Percentiles rank a stretch among this genome's conserved stretches.
phyloP scores from a whole-genome alignment of 2,329 filamentous ascomycete species.

The Dactylellina cionopaga region DNA sequence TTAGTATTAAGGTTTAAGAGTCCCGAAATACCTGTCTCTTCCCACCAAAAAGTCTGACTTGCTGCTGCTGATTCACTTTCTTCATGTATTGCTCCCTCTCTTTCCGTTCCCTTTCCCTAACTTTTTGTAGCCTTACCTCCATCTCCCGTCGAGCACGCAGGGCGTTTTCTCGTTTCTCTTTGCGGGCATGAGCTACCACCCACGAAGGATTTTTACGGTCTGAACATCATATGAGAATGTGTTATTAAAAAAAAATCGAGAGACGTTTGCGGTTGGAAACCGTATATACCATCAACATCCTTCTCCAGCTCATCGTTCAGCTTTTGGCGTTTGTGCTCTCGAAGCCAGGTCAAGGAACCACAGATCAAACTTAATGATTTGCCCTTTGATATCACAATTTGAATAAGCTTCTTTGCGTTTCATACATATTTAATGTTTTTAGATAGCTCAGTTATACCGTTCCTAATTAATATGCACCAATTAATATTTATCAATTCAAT shows the following conservation, averaged over 20 bases:
- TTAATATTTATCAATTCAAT: too few relatives aligned
- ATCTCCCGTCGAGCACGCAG: constrained; percentile 75
- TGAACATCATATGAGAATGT: background rate
- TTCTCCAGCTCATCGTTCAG: constrained; percentile 23
- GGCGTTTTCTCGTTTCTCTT: constrained; percentile 74
- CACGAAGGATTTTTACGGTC: constrained; percentile 80
- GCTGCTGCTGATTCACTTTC: constrained; percentile 46
- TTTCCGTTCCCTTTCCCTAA: constrained; percentile 72
- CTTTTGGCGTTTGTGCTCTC: constrained; percentile 72
- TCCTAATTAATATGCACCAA: constrained; percentile 14
- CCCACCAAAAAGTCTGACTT: constrained; percentile 33
- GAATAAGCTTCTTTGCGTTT: constrained; percentile 1
- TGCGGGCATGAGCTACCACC: constrained; percentile 80
- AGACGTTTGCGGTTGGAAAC: background rate
- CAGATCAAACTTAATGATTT: constrained; percentile 94
- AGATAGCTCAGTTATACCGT: constrained; percentile 14
- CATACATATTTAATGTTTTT: background rate
- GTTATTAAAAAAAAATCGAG: background rate
- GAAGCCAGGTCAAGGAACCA: constrained; percentile 88
- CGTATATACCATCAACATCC: constrained; percentile 44
- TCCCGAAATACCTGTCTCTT: constrained; percentile 36
- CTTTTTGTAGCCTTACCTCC: constrained; percentile 74
- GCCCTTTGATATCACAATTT: constrained; percentile 65
- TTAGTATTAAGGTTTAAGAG: constrained; percentile 63
- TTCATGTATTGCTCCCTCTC: constrained; percentile 64